Evolutionary conservation across 805 yeast species (phyloP), one percentile per base, ranked within the genome.

Genomic region (Yarrowia deformans): DNA sequence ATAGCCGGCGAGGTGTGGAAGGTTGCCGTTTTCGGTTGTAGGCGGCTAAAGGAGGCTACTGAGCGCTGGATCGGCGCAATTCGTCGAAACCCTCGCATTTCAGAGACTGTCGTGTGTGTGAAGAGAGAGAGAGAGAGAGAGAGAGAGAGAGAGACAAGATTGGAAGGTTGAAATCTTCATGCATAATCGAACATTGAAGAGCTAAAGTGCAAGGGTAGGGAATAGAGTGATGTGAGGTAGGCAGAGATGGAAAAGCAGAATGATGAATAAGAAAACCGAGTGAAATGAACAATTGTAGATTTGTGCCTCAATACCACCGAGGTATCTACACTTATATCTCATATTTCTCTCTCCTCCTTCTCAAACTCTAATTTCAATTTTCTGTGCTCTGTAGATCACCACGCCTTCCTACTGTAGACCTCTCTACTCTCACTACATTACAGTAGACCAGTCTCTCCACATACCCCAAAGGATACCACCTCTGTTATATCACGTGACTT

Each of bases 91-190:
- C 7, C 4, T 19, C 23, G 45, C 60, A 54, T 54, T 37, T 39
- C 16, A 29, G 16, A 8, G 18, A 18, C 9, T 35, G 58, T 37
- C 43, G 12, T 52, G 55, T 5, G 13, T 13, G 23, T n/a, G 19
- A 7, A 4, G 8, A 32, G 12, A 16, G 16, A 10, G 10, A n/a
- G n/a, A n/a, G n/a, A n/a, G n/a, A n/a, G n/a, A n/a, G n/a, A n/a
- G n/a, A n/a, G n/a, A n/a, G n/a, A n/a, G n/a, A n/a, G 40, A 14
- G 29, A 52, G 39, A 50, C 39, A 49, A 32, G 55, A 32, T 32
- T 49, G 55, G 56, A 43, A 35, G 43, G 42, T 18, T 52, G 45
- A 54, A 54, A 23, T 37, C 34, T 54, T 52, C 42, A n/a, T 52
- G 56, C 56, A 52, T 52, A 52, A 52, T 52, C 56, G 10, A 10